These are phyloP conservation scores for Kickxella alabastrina DNA, from an alignment of 192 early-diverging fungal genomes.

Conservation along the genomic window DNA sequence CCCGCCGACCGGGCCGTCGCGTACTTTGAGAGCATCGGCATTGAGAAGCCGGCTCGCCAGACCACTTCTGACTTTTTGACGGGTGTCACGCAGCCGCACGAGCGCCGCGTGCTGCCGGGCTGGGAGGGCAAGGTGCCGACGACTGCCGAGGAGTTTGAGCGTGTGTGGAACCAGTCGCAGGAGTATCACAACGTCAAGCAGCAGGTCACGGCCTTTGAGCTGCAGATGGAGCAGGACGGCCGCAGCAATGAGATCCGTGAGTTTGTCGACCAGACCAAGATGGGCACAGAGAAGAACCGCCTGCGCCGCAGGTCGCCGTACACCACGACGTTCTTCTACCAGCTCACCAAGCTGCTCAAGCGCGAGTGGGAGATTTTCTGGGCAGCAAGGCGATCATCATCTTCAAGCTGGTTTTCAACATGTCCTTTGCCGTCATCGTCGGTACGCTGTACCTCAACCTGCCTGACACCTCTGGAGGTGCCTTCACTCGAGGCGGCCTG, in stretches of 20 bases:
- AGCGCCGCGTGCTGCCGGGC: slow-evolving; percentile 55
- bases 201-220: slow-evolving; percentile 48
- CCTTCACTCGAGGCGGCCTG: slow-evolving; percentile 76
- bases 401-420: slow-evolving; percentile 57
- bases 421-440: slow-evolving; percentile 65
- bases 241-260: slow-evolving; percentile 42
- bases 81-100: slow-evolving; percentile 57
- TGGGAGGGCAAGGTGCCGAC: slow-evolving; percentile 56
- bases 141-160: slow-evolving; percentile 62
- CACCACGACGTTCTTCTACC: slow-evolving; percentile 61
- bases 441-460: slow-evolving; percentile 67
- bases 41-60: slow-evolving; percentile 53
- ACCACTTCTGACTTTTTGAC: slow-evolving; percentile 65
- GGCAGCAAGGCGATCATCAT: slow-evolving; percentile 53
- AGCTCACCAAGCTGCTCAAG: slow-evolving; percentile 56
- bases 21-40: slow-evolving; percentile 54
- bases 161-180: slow-evolving; percentile 46
- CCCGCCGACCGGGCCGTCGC: slow-evolving; percentile 41
- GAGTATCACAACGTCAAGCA: slow-evolving; percentile 39
- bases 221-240: slow-evolving; percentile 29
- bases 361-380: slow-evolving; percentile 63
- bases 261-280: slow-evolving; percentile 57
- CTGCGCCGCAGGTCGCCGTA: slow-evolving; percentile 56
- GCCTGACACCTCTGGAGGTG: slow-evolving; percentile 56
- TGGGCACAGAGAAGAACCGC: slow-evolving; percentile 51